Evolutionary conservation across 495 filamentous ascomycete species (phyloP).

Genomic region (Achaetomiella virescens): DNA sequence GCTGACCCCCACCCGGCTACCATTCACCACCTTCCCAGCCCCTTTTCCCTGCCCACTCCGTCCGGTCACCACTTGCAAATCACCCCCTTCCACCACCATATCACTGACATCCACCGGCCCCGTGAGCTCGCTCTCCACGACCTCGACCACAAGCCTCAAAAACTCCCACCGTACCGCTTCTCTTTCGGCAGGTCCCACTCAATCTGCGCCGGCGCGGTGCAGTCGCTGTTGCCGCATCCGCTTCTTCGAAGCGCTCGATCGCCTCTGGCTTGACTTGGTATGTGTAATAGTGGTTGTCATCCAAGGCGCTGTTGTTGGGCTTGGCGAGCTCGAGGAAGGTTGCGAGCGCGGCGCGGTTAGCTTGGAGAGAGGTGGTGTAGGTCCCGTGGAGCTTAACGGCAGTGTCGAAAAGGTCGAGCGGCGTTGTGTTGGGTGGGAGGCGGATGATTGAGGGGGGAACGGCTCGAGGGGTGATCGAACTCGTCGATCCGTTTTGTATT

Average conservation of each 20-base stretch:
- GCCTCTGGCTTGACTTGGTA: neutral
- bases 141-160: conserved; percentile 10
- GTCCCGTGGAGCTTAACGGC: neutral
- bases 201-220: neutral
- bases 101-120: conserved; percentile 20
- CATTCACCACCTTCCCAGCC: neutral
- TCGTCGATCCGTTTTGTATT: no score
- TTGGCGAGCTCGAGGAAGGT: conserved; percentile 6
- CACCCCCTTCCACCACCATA: conserved; percentile 19
- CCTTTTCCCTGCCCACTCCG: no score
- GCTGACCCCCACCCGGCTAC: neutral
- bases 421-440: neutral
- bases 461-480: no score
- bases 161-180: conserved; percentile 15
- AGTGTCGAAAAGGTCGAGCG: neutral
- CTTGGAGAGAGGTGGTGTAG: conserved; percentile 11
- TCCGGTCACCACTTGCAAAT: no score
- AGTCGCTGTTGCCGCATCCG: neutral
- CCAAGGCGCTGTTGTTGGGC: neutral
- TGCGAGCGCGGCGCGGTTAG: conserved; percentile 7
- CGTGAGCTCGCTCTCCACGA: conserved; percentile 5
- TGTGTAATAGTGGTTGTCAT: conserved; percentile 5
- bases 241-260: neutral
- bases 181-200: conserved; percentile 6
- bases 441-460: neutral